Conservation (phyloP, 768 basidiomycete species). For the Mycena leptocephala region DNA sequence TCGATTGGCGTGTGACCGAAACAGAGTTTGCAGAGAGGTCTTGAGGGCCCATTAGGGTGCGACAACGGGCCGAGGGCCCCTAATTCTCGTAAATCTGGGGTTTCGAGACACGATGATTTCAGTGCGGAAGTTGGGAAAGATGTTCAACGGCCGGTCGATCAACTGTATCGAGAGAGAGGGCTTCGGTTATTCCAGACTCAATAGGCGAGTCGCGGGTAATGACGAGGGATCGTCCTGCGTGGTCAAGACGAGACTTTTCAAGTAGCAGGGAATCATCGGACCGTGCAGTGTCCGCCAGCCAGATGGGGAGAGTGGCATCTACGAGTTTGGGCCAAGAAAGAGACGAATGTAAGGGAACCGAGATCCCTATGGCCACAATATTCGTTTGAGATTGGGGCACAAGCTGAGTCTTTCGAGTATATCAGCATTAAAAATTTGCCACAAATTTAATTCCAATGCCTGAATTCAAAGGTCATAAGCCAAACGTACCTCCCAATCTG, state of each 20-base stretch:
- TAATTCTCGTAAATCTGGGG: background rate
- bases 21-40: background rate
- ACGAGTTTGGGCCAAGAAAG: background rate
- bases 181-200: background rate
- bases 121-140: constrained; percentile 4
- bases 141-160: background rate
- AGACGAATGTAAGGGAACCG: background rate
- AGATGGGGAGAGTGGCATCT: background rate
- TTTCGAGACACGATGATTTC: no score
- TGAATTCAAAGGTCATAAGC: background rate
- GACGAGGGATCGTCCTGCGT: no score
- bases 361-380: background rate
- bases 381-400: background rate
- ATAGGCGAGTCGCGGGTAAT: background rate
- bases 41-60: background rate
- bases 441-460: background rate
- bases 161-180: background rate
- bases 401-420: background rate
- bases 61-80: background rate
- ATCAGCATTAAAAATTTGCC: no score
- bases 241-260: background rate
- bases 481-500: background rate
- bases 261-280: background rate
- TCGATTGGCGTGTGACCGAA: no score
- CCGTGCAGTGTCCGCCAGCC: background rate